phyloP scores from a whole-genome alignment of 208 protist genomes.

The Vickermania spadyakhi region DNA sequence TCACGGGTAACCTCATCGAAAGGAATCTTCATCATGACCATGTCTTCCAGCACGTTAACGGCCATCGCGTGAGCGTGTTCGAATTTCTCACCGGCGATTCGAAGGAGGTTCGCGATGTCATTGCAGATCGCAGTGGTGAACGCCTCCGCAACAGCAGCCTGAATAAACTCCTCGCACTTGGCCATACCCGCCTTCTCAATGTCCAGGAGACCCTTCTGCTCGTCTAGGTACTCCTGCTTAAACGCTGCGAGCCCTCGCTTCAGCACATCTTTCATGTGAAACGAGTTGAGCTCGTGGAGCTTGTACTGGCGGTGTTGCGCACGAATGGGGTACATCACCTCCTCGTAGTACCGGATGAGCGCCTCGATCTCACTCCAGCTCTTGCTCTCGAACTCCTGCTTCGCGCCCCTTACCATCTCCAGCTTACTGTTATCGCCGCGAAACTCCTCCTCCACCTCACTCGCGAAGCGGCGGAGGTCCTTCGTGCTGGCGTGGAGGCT shows the following conservation, averaged over 20 bases:
- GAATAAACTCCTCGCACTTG: constrained; percentile 51
- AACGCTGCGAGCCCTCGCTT: constrained; percentile 81
- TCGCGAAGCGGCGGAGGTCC: constrained; percentile 52
- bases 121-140: constrained; percentile 78
- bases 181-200: constrained; percentile 64
- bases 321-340: constrained; percentile 70
- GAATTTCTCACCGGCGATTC: constrained; percentile 72
- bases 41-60: constrained; percentile 80
- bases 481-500: constrained; percentile 27
- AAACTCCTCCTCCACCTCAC: constrained; percentile 34
- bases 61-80: constrained; percentile 53
- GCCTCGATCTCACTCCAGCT: constrained; percentile 43
- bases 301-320: constrained; percentile 41
- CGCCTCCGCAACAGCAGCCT: constrained; percentile 29
- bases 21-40: constrained; percentile 70
- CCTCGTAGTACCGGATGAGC: constrained; percentile 72
- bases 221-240: constrained; percentile 82
- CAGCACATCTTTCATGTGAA: constrained; percentile 85
- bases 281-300: constrained; percentile 50
- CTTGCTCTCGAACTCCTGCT: constrained; percentile 57
- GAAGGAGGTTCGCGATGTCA: constrained; percentile 81
- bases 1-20: constrained; percentile 64
- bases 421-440: constrained; percentile 14
- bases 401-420: constrained; percentile 35
- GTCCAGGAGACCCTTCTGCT: constrained; percentile 57